Base-by-base conservation (phyloP, 495 filamentous ascomycete species). In the Durotheca rogersii region DNA sequence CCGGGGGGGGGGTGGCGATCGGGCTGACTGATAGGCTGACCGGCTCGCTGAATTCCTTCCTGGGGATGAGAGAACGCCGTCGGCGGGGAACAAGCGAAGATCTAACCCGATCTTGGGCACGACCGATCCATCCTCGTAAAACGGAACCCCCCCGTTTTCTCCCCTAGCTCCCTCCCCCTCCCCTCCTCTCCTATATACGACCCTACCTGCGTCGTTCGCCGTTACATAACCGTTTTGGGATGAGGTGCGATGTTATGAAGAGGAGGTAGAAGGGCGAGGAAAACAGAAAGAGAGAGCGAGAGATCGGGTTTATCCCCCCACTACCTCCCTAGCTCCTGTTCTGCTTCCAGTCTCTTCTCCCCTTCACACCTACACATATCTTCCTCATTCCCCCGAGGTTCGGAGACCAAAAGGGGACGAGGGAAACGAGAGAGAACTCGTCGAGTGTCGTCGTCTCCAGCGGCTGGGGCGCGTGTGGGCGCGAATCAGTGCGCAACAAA, bases 401-500 rank as follows among this genome's bases (percentile, higher is more conserved):
- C n/a, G n/a, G n/a, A n/a, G n/a, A n/a, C n/a, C n/a, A n/a, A n/a
- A n/a, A n/a, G 17, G 14, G 33, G n/a, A 11, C 32, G 43, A 40
- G 41, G 2, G 10, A 35, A 9, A 35, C 6, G 40, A 19, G 40
- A 39, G 27, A 41, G 33, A 40, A 32, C 39, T 18, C 30, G 14
- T 34, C 17, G 11, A 36, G 21, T 41, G 41, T 35, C 39, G 53
- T 60, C 47, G 47, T 37, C 47, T 56, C 38, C 46, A 53, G 55
- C 55, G 55, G 55, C 46, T 59, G 29, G 33, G 41, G 56, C 56
- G 56, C 41, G 44, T 59, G 56, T 59, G 49, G 52, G 56, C 53
- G 57, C 62, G 53, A 65, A 65, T 65, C 62, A 58, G 12, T 27
- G 32, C 15, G 17, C 16, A 31, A 15, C 46, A 29, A 21, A 39